Base-by-base conservation (phyloP, 2,329 filamentous ascomycete species). In the Scolecobasidium constrictum region DNA sequence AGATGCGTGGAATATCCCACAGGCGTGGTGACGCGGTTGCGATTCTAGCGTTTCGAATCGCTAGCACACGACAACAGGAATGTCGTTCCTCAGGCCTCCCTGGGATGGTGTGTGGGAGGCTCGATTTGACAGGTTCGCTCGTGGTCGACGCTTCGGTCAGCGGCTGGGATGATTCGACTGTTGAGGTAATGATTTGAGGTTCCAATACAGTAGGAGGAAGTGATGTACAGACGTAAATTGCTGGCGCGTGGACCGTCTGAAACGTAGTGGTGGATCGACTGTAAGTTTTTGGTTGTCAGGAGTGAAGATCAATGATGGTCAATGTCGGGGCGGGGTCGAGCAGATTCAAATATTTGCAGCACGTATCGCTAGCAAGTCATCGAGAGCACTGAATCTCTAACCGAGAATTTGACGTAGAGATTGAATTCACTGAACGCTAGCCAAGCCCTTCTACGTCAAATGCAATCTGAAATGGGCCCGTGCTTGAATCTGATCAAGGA, bases 31-130 rank as follows among this genome's bases (percentile, higher is more conserved):
- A 43, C 33, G 31, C n/a, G 40, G 40, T 23, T 37, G 40, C 13
- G 21, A n/a, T 37, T 23, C 35, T 34, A 39, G 42, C 42, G 42
- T 44, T 39, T 39, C 42, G 36, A 33, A 35, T 28, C 23, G 42
- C 35, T 15, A 21, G 23, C 35, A 34, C 20, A 16, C 18, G 19
- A 21, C 18, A 18, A 33, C 22, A 44, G 18, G 23, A 28, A n/a
- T 20, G 13, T 19, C 21, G 26, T n/a, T 7, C 15, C 16, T 31
- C 33, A 28, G 34, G 12, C 12, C 33, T 19, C 33, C 12, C 38
- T 26, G 16, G 38, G 38, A 21, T 41, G 38, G 13, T 21, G 38
- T 19, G 16, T 34, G 38, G 26, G 38, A 41, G n/a, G 7, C 20
- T 18, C 6, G 3, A 28, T 20, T 19, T 40, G 38, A 40, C 38